These are phyloP conservation scores for Helichrysum umbraculigerum DNA, from an alignment of 129 eudicot genomes.

Conservation along the genomic window DNA sequence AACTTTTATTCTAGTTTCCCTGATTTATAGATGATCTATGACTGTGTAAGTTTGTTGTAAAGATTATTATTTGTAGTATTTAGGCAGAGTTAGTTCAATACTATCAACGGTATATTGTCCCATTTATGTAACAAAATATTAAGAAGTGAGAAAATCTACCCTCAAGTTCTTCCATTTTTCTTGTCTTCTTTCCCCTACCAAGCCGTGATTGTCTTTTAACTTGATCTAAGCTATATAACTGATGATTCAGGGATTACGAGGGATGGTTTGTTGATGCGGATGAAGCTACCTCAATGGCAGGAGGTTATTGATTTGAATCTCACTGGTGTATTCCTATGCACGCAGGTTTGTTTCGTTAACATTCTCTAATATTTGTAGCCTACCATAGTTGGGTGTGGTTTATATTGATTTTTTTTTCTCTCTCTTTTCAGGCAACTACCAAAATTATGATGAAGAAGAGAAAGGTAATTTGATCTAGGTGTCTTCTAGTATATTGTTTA, in stretches of 20 bases:
- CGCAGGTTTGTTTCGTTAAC: slow-evolving; percentile 61
- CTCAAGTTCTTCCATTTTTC: slow-evolving; percentile 1
- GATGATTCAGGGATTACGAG: slow-evolving; percentile 75
- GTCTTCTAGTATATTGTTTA: slow-evolving; percentile 4
- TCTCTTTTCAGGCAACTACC: slow-evolving; percentile 82
- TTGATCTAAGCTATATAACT: not conserved
- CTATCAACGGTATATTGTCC: not conserved
- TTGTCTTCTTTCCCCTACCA: not conserved
- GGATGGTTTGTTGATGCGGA: slow-evolving; percentile 92
- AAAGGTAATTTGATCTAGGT: slow-evolving; percentile 52
- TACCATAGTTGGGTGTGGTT: not conserved
- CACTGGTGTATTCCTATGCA: slow-evolving; percentile 89
- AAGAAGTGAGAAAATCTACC: not conserved
- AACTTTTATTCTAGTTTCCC: not conserved
- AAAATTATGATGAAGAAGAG: slow-evolving; percentile 92
- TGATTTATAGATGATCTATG: not conserved
- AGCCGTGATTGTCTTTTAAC: not conserved
- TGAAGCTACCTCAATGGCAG: slow-evolving; percentile 93
- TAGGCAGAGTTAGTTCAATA: not conserved
- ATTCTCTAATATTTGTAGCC: not conserved
- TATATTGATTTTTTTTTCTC: slow-evolving; percentile 16
- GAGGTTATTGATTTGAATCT: slow-evolving; percentile 93
- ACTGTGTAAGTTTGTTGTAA: not conserved
- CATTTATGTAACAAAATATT: not conserved
- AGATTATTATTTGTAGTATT: not conserved